Conservation (phyloP, 306 rosid genomes). For the Echinosophora koreensis region DNA sequence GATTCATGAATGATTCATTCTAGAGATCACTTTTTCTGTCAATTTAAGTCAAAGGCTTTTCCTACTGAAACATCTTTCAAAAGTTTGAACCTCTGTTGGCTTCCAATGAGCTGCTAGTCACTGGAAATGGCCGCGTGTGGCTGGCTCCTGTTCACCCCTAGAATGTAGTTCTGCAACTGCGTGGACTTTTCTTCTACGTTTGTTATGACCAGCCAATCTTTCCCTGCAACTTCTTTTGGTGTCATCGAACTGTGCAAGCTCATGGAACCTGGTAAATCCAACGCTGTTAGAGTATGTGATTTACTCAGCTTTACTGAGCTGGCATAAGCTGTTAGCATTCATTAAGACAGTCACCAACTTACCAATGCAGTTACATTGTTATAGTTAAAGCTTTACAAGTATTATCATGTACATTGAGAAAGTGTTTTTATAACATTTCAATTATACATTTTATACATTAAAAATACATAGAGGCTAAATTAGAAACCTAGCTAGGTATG, state of each 20-base stretch:
- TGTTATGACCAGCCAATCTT: constrained; percentile 45
- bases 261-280: constrained; percentile 48
- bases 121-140: background rate
- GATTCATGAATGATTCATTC: background rate
- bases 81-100: background rate
- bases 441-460: no score
- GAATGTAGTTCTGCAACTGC: background rate
- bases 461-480: background rate
- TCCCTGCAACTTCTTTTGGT: constrained; percentile 48
- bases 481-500: no score
- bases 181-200: constrained; percentile 41
- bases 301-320: no score
- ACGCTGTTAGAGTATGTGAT: background rate
- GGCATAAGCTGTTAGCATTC: background rate
- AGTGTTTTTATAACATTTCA: no score
- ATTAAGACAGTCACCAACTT: no score
- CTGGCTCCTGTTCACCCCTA: background rate
- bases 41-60: background rate
- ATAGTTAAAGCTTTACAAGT: no score
- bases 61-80: background rate
- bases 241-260: constrained; percentile 41
- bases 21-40: background rate
- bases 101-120: background rate
- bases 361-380: no score
- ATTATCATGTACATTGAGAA: no score